Conservation (phyloP, 179 eudicot species). For the Pouteria campechiana region DNA sequence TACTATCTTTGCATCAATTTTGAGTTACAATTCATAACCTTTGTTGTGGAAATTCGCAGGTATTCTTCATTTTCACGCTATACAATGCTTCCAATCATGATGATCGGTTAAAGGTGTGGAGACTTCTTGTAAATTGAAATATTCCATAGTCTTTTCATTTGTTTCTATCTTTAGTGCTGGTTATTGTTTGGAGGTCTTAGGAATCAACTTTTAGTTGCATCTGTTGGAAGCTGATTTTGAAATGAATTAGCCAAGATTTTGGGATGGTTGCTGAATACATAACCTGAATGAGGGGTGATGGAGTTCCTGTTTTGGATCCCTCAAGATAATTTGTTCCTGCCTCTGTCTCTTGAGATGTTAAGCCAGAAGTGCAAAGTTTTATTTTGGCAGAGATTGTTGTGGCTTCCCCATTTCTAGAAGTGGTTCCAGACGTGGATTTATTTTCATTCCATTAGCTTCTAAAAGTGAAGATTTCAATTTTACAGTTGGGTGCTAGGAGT, state of each 20-base stretch:
- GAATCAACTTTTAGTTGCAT: too few species aligned
- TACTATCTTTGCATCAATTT: not conserved
- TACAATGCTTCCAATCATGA: slow-evolving; percentile 52
- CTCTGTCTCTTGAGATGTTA: too few species aligned
- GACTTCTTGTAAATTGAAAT: slow-evolving; percentile 2
- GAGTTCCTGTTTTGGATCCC: too few species aligned
- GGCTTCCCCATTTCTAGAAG: too few species aligned
- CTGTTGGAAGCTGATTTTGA: too few species aligned
- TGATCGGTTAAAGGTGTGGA: slow-evolving; percentile 59
- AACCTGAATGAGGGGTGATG: too few species aligned
- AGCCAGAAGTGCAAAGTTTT: too few species aligned
- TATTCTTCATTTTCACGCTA: slow-evolving; percentile 54
- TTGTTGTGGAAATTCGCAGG: slow-evolving; percentile 22
- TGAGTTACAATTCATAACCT: not conserved
- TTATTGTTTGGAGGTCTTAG: too few species aligned
- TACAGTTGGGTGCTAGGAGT: slow-evolving; percentile 67
- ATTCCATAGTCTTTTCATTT: not conserved
- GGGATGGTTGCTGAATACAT: too few species aligned
- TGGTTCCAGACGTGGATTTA: not conserved
- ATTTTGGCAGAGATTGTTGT: too few species aligned
- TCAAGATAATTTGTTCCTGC: too few species aligned
- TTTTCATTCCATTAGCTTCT: not conserved
- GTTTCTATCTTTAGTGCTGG: not conserved
- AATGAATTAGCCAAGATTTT: too few species aligned
- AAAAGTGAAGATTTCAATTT: not conserved